Base-by-base conservation (phyloP, 2,329 filamentous ascomycete genomes). In the Thelonectria discophora region DNA sequence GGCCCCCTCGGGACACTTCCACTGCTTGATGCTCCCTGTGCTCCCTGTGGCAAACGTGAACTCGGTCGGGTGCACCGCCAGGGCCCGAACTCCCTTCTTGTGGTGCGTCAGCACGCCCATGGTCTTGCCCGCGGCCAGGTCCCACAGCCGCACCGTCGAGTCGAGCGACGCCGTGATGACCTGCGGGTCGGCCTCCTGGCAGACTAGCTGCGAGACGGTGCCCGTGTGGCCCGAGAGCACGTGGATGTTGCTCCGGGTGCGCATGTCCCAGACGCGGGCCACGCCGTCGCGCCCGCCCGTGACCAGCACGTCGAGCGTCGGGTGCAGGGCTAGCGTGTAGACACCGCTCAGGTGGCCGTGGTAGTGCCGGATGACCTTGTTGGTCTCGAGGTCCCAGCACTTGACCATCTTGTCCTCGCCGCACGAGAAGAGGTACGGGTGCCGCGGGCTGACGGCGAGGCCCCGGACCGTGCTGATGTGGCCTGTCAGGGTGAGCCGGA, bases 381-480 rank as follows among this genome's bases (percentile, higher is more conserved):
- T 99, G n/a, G 94, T 97, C 78, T 99, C 95, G 67, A 99, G 81
- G 80, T 99, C 95, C 95, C 95, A 99, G 80, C 95, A 99, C 79
- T 99, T 99, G 65, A 99, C 95, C 94, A 97, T 97, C 82, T 99
- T 99, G 77, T 99, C 95, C 78, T 99, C 95, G 60, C 93, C 96
- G 73, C 95, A 99, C 11, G 93, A 97, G 78, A 99, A 99, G 10
- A 99, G 85, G 74, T 99, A 99, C 0, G 95, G 96, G 79, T 99
- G 95, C 48, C 95, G 84, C 15, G 94, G 92, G 18, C 93, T 97
- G 8, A 99, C 92, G 0, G 94, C 95, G 49, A 99, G 84, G 2
- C 95, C 95, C 55, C 94, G 89, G 1, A 97, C 94, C 5, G 93
- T 96, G 50, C 92, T 96, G 72, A 97, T 97, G 78, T 97, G 94